Conservation (phyloP, 352 stramenopile genomes). For the Phytophthora citrophthora region DNA sequence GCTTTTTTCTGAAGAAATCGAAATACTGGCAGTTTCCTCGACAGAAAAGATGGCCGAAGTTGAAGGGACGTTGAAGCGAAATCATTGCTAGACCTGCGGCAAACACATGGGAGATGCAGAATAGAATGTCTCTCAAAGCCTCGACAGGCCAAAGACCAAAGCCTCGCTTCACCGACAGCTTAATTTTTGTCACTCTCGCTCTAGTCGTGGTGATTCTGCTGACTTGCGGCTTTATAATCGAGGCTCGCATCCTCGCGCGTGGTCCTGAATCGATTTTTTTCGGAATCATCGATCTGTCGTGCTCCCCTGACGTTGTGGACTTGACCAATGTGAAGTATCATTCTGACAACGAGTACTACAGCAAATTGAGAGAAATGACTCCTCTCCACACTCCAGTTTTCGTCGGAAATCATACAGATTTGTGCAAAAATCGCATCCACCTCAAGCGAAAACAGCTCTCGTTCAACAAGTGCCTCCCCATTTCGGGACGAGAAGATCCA, state of each 20-base stretch:
- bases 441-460: conserved; percentile 16
- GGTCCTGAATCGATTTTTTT: conserved; percentile 2
- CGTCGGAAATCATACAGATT: conserved; percentile 8
- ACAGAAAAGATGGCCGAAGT: not conserved
- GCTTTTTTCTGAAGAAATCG: too few relatives aligned
- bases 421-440: conserved; percentile 23
- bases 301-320: conserved; percentile 10
- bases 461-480: conserved; percentile 48
- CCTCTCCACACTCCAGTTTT: conserved; percentile 31
- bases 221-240: conserved; percentile 17
- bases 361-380: conserved; percentile 4
- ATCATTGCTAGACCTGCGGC: not conserved
- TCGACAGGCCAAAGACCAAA: conserved; percentile 7
- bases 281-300: not conserved
- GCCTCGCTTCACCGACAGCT: conserved; percentile 2
- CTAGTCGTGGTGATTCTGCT: conserved; percentile 10
- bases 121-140: not conserved
- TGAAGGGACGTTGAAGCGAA: not conserved
- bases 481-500: conserved; percentile 45
- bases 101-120: not conserved
- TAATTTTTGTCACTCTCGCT: conserved; percentile 6
- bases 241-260: conserved; percentile 9
- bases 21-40: not conserved
- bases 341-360: conserved; percentile 28
- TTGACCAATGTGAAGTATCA: conserved; percentile 15